phyloP scores from a whole-genome alignment of 805 yeast species.

The Tetrapisispora iriomotensis region DNA sequence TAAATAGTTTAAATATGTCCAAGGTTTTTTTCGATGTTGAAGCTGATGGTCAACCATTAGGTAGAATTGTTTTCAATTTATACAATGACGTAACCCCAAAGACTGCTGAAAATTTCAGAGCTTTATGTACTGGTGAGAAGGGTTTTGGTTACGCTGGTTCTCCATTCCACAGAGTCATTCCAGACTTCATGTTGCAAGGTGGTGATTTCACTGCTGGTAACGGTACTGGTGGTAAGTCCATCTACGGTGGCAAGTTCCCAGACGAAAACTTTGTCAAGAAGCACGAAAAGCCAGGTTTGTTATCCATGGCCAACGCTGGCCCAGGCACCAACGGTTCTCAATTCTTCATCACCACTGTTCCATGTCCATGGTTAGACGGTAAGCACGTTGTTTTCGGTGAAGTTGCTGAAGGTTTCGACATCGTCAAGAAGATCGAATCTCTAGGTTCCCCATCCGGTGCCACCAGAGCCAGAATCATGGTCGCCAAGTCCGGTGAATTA shows the following conservation, averaged over 20 bases:
- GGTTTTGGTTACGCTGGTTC: conserved; percentile 90
- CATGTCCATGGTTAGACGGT: conserved; percentile 84
- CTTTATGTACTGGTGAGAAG: conserved; percentile 89
- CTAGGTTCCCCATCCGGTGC: conserved; percentile 68
- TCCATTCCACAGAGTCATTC: conserved; percentile 94
- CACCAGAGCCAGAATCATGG: conserved; percentile 54
- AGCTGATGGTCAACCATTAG: conserved; percentile 67
- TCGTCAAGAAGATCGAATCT: conserved; percentile 76
- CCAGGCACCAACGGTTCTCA: conserved; percentile 98
- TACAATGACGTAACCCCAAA: conserved; percentile 89
- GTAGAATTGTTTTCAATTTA: conserved; percentile 78
- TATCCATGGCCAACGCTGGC: conserved; percentile 97
- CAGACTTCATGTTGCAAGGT: conserved; percentile 97
- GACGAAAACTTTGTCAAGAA: conserved; percentile 68
- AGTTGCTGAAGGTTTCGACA: conserved; percentile 73
- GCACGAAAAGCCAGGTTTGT: conserved; percentile 73
- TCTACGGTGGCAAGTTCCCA: conserved; percentile 65
- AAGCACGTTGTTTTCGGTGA: conserved; percentile 95
- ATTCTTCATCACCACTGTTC: conserved; percentile 88
- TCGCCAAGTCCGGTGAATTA: conserved; percentile 45
- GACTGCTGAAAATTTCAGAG: conserved; percentile 94
- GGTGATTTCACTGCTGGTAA: conserved; percentile 88
- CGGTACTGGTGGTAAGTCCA: conserved; percentile 96
- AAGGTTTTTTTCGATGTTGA: conserved; percentile 76
- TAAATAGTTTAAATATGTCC: conserved; percentile 39